A percentile compares a stretch with the other conserved stretches of the same genome.
Evolutionary conservation across 306 rosid species (phyloP).

Genomic region (Gillenia trifoliata): DNA sequence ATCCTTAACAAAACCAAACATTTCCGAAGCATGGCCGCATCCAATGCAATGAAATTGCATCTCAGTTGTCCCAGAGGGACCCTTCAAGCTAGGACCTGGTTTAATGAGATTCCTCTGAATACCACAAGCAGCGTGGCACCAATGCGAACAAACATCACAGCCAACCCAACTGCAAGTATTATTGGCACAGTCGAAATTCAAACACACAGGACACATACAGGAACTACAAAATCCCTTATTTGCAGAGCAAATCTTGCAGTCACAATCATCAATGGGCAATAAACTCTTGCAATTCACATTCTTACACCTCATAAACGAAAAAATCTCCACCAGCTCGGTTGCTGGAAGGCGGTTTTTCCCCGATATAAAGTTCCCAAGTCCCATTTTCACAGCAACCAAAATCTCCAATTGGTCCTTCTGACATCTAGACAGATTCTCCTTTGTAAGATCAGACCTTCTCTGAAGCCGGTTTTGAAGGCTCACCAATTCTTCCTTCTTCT

Average conservation of each 20-base stretch:
- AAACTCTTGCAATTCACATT: constrained; percentile 65
- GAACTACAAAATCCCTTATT: constrained; percentile 87
- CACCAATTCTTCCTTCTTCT: constrained; percentile 72
- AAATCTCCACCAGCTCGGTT: constrained; percentile 68
- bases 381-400: constrained; percentile 73
- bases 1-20: constrained; percentile 98
- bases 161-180: constrained; percentile 99
- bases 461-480: constrained; percentile 61
- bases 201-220: constrained; percentile 93
- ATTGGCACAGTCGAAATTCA: constrained; percentile 92
- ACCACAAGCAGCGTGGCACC: constrained; percentile 99
- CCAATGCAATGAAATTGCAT: constrained; percentile 96
- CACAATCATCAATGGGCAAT: constrained; percentile 95
- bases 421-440: constrained; percentile 75
- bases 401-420: constrained; percentile 65
- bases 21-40: constrained; percentile 84
- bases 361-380: constrained; percentile 60
- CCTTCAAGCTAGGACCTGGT: constrained; percentile 94
- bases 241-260: constrained; percentile 83
- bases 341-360: constrained; percentile 40
- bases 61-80: constrained; percentile 77
- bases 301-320: constrained; percentile 72
- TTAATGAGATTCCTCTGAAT: constrained; percentile 71
- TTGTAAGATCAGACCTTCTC: constrained; percentile 73
- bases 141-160: constrained; percentile 92